A percentile compares a stretch with the other conserved stretches of the same genome.
Evolutionary conservation across 2,329 filamentous ascomycete genomes (phyloP).

Genomic region (Phaeophleospora eucalypticola): DNA sequence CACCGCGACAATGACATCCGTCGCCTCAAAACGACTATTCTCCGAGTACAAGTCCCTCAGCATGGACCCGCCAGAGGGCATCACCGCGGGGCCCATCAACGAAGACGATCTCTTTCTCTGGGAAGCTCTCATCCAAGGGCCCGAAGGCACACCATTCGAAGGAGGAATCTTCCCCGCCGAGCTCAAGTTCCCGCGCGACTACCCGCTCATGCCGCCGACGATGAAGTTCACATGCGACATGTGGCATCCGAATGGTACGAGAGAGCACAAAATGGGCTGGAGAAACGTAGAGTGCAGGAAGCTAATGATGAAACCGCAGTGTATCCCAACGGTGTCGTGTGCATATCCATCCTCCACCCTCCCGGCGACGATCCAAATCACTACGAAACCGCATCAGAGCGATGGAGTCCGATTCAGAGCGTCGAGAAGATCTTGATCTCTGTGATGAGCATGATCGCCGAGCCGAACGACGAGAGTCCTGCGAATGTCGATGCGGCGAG

Average conservation of each 20-base stretch:
- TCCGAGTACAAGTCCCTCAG: slow-evolving; percentile 94
- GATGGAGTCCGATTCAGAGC: slow-evolving; percentile 94
- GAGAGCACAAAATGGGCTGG: slow-evolving; percentile 1
- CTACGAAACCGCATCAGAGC: slow-evolving; percentile 92
- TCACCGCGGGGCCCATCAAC: slow-evolving; percentile 85
- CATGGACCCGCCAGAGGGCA: slow-evolving; percentile 93
- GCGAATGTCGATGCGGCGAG: slow-evolving; percentile 95
- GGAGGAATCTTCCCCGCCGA: slow-evolving; percentile 93
- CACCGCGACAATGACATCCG: slow-evolving; percentile 33
- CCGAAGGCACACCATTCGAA: slow-evolving; percentile 92
- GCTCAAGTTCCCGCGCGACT: slow-evolving; percentile 91
- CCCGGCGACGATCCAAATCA: slow-evolving; percentile 97
- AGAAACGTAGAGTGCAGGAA: neutral
- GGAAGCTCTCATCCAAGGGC: slow-evolving; percentile 94
- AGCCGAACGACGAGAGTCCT: slow-evolving; percentile 94
- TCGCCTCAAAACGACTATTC: slow-evolving; percentile 73
- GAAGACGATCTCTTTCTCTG: slow-evolving; percentile 95
- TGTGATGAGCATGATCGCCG: slow-evolving; percentile 97
- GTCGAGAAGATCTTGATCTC: slow-evolving; percentile 96
- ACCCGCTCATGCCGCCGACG: slow-evolving; percentile 89
- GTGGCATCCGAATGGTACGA: slow-evolving; percentile 90
- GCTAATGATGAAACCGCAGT: slow-evolving; percentile 51
- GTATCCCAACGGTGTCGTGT: slow-evolving; percentile 86
- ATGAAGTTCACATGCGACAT: slow-evolving; percentile 95
- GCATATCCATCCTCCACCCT: slow-evolving; percentile 96